phyloP scores from a whole-genome alignment of 495 filamentous ascomycete species.

The Lasiosphaeria hispida region DNA sequence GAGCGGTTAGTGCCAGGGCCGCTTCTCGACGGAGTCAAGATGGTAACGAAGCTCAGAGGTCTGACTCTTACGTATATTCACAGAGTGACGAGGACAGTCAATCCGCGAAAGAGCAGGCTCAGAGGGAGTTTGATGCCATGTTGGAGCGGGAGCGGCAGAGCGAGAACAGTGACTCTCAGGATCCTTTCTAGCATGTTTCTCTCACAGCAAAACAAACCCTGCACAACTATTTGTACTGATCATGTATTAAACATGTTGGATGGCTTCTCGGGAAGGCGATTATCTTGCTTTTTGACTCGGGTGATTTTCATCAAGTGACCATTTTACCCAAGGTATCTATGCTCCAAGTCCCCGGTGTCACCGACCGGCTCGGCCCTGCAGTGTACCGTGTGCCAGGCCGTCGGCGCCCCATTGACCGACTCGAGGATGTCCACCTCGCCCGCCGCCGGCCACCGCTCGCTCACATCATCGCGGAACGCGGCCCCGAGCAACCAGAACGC shows the following conservation, averaged over 20 bases:
- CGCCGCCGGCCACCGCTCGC: conserved; percentile 35
- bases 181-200: too few species aligned
- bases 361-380: conserved; percentile 28
- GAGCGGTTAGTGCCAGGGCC: conserved; percentile 11
- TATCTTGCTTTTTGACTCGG: too few species aligned
- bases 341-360: too few species aligned
- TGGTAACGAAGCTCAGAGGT: conserved; percentile 9
- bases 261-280: too few species aligned
- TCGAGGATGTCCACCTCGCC: conserved; percentile 48
- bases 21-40: too few species aligned
- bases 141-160: conserved; percentile 34
- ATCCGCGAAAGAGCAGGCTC: conserved; percentile 41
- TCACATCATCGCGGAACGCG: conserved; percentile 29
- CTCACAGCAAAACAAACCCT: too few species aligned
- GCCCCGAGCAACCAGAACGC: conserved; percentile 46
- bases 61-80: conserved; percentile 36
- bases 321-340: too few species aligned
- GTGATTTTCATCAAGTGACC: too few species aligned
- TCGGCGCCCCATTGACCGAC: conserved; percentile 36
- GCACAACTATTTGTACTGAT: too few species aligned
- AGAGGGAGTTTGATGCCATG: conserved; percentile 48
- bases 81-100: conserved; percentile 34
- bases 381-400: conserved; percentile 43
- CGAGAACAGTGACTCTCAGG: too few species aligned
- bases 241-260: too few species aligned